Evolutionary conservation across 768 basidiomycete genomes (phyloP).

Genomic region (Rhodotorula babjevae): DNA sequence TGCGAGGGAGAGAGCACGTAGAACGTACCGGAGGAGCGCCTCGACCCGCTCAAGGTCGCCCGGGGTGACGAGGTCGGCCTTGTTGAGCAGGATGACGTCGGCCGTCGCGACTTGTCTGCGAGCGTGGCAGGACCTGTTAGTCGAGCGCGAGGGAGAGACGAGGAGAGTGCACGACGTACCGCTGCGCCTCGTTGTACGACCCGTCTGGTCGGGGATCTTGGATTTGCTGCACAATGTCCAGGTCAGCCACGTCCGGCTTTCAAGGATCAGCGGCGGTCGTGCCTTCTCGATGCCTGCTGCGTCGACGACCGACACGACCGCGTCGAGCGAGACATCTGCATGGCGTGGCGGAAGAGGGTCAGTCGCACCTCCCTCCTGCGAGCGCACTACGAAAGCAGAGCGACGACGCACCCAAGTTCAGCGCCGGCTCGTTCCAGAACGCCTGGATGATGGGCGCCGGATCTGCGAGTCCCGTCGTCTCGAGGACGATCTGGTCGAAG

Average conservation of each 20-base stretch:
- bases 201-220: conserved; percentile 34
- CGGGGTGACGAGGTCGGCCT: conserved; percentile 66
- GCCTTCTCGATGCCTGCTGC: conserved; percentile 35
- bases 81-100: conserved; percentile 88
- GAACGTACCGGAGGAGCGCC: conserved; percentile 53
- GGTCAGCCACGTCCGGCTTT: neutral
- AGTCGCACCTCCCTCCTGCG: neutral
- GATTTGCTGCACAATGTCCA: conserved; percentile 18
- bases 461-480: conserved; percentile 93
- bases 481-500: conserved; percentile 92
- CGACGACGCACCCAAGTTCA: conserved; percentile 20
- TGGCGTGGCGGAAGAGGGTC: neutral
- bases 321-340: conserved; percentile 32
- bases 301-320: conserved; percentile 35
- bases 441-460: conserved; percentile 54
- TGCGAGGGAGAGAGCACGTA: neutral
- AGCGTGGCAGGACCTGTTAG: too few relatives aligned
- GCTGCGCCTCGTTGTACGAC: conserved; percentile 32
- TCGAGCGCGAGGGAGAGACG: neutral
- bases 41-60: conserved; percentile 55
- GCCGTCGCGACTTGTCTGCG: conserved; percentile 84
- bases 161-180: neutral
- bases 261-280: too few relatives aligned
- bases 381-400: too few relatives aligned
- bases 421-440: conserved; percentile 37